Evolutionary conservation across 2,329 filamentous ascomycete genomes (phyloP).

Genomic region (Penicillium sp.): DNA sequence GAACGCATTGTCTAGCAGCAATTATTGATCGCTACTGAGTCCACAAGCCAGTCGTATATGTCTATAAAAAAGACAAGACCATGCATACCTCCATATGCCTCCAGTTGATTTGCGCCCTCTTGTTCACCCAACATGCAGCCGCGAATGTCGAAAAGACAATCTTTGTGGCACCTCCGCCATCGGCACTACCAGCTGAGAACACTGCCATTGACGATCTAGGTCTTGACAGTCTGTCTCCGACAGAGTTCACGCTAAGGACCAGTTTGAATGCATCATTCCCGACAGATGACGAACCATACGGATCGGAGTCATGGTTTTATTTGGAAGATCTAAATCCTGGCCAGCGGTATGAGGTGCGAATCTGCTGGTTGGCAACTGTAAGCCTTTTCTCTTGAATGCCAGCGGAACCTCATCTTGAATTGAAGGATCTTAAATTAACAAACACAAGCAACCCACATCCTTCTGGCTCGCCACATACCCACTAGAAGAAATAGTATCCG

Average conservation of each 20-base stretch:
- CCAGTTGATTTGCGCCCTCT: conserved; percentile 12
- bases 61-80: background rate
- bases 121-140: conserved; percentile 12
- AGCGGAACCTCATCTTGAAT: background rate
- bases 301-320: conserved; percentile 71
- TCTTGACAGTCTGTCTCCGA: conserved; percentile 62
- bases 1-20: background rate
- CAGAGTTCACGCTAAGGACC: conserved; percentile 55
- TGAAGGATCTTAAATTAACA: background rate
- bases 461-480: conserved; percentile 68
- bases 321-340: conserved; percentile 66
- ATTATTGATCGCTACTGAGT: background rate
- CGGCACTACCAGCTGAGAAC: conserved; percentile 53
- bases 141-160: conserved; percentile 91
- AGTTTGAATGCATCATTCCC: conserved; percentile 67
- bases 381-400: conserved; percentile 34
- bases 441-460: conserved; percentile 72
- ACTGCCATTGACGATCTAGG: conserved; percentile 59
- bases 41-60: background rate
- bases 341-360: conserved; percentile 81
- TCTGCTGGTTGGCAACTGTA: conserved; percentile 93
- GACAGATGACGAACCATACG: conserved; percentile 48
- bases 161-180: conserved; percentile 67
- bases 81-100: conserved; percentile 10
- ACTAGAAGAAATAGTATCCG: conserved; percentile 58